Evolutionary conservation across 78 protist species (phyloP), one percentile per base, ranked within the genome.

Genomic region (Dictyostelium brefeldianum): DNA sequence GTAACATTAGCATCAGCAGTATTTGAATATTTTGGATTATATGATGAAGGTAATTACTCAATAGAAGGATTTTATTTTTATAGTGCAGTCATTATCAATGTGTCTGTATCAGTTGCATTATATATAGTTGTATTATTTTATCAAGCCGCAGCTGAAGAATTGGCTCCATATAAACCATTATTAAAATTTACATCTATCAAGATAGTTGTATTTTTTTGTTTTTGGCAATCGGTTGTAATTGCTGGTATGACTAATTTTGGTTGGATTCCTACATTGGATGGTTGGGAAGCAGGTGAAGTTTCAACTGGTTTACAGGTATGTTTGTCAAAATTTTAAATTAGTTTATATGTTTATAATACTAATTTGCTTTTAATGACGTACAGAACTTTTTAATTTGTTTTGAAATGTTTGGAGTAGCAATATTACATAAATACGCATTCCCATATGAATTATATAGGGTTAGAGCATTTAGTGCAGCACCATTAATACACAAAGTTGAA

Each of bases 381-480:
- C 65, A 81, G 78, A 64, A 64, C 5, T 46, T 46, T 50, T 65
- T 81, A 17, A 48, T 65, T 48, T 59, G 54, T 65, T 46, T 81
- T 20, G 89, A 81, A 65, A 65, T 81, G 78, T 64, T 59, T 57
- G 77, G 77, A 4, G 56, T 62, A 17, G 29, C 89, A n/a, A 46
- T 81, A 25, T 65, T 81, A 65, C 89, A 81, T 48, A 41, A 62
- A 12, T 81, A 81, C 48, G 93, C 93, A 5, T 87, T 77, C 53
- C 93, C 93, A 78, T 87, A 87, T 43, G 93, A 87, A n/a, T 50
- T 87, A 59, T 87, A 87, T 77, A 87, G 93, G 69, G 93, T 87
- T 7, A 78, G 92, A 46, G 92, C 92, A 59, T 75, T 85, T 59
- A 85, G 92, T 85, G 59, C 41, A 59, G 67, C 73, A 80, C 92